These are phyloP conservation scores for Podaxis carcinomalis DNA, from an alignment of 768 basidiomycete genomes.

Conservation along the genomic window DNA sequence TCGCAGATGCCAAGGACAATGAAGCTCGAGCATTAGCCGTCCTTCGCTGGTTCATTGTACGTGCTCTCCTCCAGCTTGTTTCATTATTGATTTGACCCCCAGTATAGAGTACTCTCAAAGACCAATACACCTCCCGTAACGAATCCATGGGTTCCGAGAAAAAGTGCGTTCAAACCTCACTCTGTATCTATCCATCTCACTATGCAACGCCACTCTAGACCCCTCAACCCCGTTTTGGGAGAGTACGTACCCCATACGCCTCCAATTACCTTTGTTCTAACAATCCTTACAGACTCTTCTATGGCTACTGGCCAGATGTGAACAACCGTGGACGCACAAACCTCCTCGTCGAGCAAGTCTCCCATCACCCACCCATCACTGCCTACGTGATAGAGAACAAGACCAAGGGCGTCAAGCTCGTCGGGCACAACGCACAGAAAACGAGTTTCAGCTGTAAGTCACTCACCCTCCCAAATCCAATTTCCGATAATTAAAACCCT, in stretches of 20 bases:
- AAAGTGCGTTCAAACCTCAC: conserved; percentile 7
- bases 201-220: conserved; percentile 41
- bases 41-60: conserved; percentile 92
- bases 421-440: conserved; percentile 93
- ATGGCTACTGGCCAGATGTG: conserved; percentile 80
- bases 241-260: conserved; percentile 51
- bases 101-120: conserved; percentile 80
- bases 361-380: conserved; percentile 89
- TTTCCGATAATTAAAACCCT: neutral
- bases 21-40: conserved; percentile 71
- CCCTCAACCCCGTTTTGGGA: conserved; percentile 93
- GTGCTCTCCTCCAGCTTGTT: conserved; percentile 20
- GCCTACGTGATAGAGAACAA: conserved; percentile 86
- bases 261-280: neutral
- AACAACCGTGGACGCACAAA: conserved; percentile 74
- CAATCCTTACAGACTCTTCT: conserved; percentile 63
- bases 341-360: conserved; percentile 91
- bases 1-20: conserved; percentile 69
- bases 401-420: conserved; percentile 66
- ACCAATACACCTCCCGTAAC: conserved; percentile 92
- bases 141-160: conserved; percentile 80
- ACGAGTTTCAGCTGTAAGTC: conserved; percentile 78
- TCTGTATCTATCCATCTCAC: neutral
- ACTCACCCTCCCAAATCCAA: conserved; percentile 1
- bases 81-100: neutral